Base-by-base conservation (phyloP, 768 basidiomycete species). In the Coprinopsis marcescibilis region DNA sequence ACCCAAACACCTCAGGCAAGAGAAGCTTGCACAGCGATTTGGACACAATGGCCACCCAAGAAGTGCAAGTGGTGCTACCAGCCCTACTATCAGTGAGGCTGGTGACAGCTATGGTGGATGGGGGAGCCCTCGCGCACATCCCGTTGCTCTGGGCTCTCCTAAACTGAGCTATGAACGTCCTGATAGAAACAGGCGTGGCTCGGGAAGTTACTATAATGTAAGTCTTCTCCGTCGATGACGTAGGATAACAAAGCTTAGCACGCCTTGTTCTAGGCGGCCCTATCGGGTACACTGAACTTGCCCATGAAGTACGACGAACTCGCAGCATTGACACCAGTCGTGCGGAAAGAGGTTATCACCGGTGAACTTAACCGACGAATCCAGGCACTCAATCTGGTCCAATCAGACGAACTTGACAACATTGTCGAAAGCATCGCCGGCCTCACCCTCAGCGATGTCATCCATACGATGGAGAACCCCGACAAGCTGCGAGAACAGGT, bases 271-370 rank as follows among this genome's bases (percentile, higher is more conserved):
- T 46, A 91, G 89, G 89, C 89, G 50, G 89, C 90, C 2, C 73
- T 91, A 4, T 68, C 81, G 4, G 90, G 89, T 13, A 89, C 81
- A 0, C 72, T 89, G 30, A 88, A 84, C 58, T 61, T 91, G 14
- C 84, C 89, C 0, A 85, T 90, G 81, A 83, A 79, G n/a, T 90
- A 89, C 50, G 90, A 92, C 52, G 88, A 91, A 47, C 75, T 92
- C 4, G 74, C 88, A 0, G 75, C 81, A 0, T 68, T 93, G 33
- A 90, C 90, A 10, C 89, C 90, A 14, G 90, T 92, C 15, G 89
- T 92, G 11, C 80, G 90, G 54, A 86, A 84, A 60, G 88, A 90
- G 57, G 85, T 92, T 4, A 72, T 93, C 21, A 82, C 85, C 0
- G 90, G 89, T 25, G 90, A 92, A 61, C 69, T 92, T 21, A 83